Evolutionary conservation across 2,329 filamentous ascomycete species (phyloP).

Genomic region (Lachnellula willkommii): DNA sequence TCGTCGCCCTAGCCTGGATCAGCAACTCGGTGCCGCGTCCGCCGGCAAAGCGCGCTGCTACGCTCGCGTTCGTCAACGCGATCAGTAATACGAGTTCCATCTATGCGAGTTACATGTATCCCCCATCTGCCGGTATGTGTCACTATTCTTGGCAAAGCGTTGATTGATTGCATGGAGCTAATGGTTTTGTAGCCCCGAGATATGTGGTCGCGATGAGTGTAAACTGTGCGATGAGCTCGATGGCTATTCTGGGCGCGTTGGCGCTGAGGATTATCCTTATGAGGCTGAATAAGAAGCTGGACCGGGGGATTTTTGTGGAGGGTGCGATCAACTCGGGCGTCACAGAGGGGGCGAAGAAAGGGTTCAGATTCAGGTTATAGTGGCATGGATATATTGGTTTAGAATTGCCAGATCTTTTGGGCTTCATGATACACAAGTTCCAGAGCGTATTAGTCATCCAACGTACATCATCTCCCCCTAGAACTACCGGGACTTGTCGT

Average conservation of each 20-base stretch:
- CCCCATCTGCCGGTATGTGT: slow-evolving; percentile 34
- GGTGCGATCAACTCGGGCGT: slow-evolving; percentile 51
- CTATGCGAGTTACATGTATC: slow-evolving; percentile 65
- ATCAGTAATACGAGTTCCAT: slow-evolving; percentile 65
- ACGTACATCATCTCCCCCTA: too few relatives aligned
- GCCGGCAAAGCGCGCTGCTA: slow-evolving; percentile 56
- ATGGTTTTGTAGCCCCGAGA: slow-evolving; percentile 13
- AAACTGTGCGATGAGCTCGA: slow-evolving; percentile 58
- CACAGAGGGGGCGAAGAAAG: slow-evolving; percentile 51
- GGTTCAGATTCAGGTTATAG: slow-evolving; percentile 62
- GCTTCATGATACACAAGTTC: too few relatives aligned
- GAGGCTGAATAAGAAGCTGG: slow-evolving; percentile 64
- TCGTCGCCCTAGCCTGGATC: slow-evolving; percentile 69
- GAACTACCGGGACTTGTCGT: too few relatives aligned
- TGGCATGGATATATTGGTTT: background rate
- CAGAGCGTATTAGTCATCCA: too few relatives aligned
- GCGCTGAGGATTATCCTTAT: slow-evolving; percentile 58
- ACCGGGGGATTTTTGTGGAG: slow-evolving; percentile 49
- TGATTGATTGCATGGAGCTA: background rate
- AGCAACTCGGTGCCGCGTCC: slow-evolving; percentile 69
- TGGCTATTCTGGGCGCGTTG: slow-evolving; percentile 60
- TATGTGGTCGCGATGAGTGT: slow-evolving; percentile 53
- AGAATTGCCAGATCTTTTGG: too few relatives aligned
- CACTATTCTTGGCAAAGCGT: background rate
- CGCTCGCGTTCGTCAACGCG: slow-evolving; percentile 71